Conservation (phyloP, 805 yeast genomes). For the Candida michaelii region DNA sequence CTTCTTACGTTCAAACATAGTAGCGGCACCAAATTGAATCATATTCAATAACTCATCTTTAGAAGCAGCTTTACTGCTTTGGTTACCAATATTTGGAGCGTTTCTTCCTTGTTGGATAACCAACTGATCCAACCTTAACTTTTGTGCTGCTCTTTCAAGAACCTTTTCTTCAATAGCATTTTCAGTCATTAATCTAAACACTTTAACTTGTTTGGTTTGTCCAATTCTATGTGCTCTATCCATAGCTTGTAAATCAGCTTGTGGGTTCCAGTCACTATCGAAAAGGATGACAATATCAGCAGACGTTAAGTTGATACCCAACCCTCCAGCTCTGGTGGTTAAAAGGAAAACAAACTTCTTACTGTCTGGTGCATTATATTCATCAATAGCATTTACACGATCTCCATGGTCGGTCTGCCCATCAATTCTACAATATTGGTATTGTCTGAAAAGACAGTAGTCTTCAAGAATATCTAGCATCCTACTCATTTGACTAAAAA, state of each 20-base stretch:
- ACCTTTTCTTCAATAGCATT: conserved; percentile 84
- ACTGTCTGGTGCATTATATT: conserved; percentile 72
- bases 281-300: conserved; percentile 75
- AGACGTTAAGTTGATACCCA: conserved; percentile 80
- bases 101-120: conserved; percentile 77
- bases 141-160: conserved; percentile 78
- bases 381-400: conserved; percentile 74
- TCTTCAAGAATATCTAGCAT: conserved; percentile 79
- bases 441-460: conserved; percentile 69
- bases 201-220: conserved; percentile 80
- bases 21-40: conserved; percentile 83
- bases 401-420: conserved; percentile 82
- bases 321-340: conserved; percentile 88
- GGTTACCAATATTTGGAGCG: conserved; percentile 31
- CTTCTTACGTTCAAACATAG: conserved; percentile 47
- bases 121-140: conserved; percentile 73
- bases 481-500: conserved; percentile 83
- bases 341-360: conserved; percentile 70
- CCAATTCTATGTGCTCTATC: conserved; percentile 89
- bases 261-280: conserved; percentile 90
- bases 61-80: conserved; percentile 42
- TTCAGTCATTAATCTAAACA: conserved; percentile 74
- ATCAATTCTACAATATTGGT: conserved; percentile 74
- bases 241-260: conserved; percentile 87
- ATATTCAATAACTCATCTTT: conserved; percentile 75